Evolutionary conservation across 2,329 filamentous ascomycete genomes (phyloP).

Genomic region (Beauveria australis): DNA sequence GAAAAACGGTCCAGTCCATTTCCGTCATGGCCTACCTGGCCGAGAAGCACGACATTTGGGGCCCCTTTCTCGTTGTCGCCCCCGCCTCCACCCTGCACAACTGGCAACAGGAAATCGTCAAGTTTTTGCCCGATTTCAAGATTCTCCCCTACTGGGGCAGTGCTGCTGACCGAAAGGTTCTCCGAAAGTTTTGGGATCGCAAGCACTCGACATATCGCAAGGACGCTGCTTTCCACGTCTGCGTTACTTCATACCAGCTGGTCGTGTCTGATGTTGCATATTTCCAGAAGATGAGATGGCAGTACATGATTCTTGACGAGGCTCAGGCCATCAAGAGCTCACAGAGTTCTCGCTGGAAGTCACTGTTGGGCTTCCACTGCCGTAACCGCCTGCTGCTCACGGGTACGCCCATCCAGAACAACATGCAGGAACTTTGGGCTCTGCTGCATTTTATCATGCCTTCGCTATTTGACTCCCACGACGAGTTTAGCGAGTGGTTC

Average conservation of each 20-base stretch:
- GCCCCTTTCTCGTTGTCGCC: constrained; percentile 92
- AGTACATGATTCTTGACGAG: constrained; percentile 99
- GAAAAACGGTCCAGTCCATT: constrained; percentile 97
- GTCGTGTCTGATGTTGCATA: constrained; percentile 95
- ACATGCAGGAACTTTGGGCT: constrained; percentile 99
- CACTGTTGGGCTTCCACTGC: constrained; percentile 85
- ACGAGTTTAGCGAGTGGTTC: constrained; percentile 91
- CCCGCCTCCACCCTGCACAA: constrained; percentile 96
- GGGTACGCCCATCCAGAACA: constrained; percentile 97
- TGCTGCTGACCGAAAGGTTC: constrained; percentile 85
- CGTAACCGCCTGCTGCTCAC: constrained; percentile 89
- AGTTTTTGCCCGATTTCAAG: constrained; percentile 90
- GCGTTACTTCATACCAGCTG: constrained; percentile 94
- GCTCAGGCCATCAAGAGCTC: constrained; percentile 99
- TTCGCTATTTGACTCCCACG: constrained; percentile 90
- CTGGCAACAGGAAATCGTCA: constrained; percentile 97
- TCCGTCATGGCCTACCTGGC: constrained; percentile 98
- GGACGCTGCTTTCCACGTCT: constrained; percentile 89
- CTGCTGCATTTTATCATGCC: constrained; percentile 99
- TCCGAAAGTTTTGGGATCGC: constrained; percentile 98
- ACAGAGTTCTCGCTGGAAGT: constrained; percentile 94
- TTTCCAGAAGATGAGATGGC: constrained; percentile 99
- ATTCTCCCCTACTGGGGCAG: constrained; percentile 97
- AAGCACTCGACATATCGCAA: constrained; percentile 94
- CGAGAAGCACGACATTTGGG: constrained; percentile 97